Conservation (phyloP, 208 protist species). For the Leishmania gerbilli region DNA sequence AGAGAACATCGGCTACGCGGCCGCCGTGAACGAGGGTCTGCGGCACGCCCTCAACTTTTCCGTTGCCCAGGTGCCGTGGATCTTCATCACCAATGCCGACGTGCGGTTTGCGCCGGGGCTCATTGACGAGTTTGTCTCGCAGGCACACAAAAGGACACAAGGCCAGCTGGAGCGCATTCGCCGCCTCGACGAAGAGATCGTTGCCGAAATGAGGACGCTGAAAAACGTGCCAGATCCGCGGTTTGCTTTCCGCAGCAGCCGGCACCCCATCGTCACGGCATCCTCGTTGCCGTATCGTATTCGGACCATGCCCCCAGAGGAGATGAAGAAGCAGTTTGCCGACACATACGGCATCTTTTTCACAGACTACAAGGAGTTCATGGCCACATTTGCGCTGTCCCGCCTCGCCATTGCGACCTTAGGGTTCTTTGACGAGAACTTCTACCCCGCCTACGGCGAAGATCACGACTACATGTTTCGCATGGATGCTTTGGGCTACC, state of each 20-base stretch:
- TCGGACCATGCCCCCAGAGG: constrained; percentile 21
- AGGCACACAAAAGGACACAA: constrained; percentile 2
- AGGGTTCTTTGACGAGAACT: constrained; percentile 64
- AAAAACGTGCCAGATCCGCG: constrained; percentile 2
- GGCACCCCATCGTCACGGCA: constrained; percentile 26
- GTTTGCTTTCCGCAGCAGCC: constrained; percentile 21
- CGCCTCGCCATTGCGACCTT: constrained; percentile 46
- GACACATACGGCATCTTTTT: constrained; percentile 39
- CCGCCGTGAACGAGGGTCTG: constrained; percentile 39
- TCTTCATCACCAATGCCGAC: constrained; percentile 44
- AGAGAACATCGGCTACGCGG: constrained; percentile 33
- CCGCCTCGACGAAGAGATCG: constrained; percentile 20
- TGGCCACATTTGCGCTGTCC: constrained; percentile 39
- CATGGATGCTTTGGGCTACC: constrained; percentile 31
- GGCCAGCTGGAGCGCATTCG: constrained; percentile 9
- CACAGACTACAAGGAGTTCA: constrained; percentile 4
- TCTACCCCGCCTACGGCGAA: constrained; percentile 56
- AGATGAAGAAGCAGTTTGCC: constrained; percentile 22
- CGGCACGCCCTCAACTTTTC: constrained; percentile 22
- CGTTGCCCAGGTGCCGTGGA: constrained; percentile 35
- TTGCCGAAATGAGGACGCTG: constrained; percentile 7
- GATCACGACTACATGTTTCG: constrained; percentile 50
- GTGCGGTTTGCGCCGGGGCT: constrained; percentile 28
- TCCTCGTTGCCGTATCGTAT: constrained; percentile 47
- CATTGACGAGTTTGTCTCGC: constrained; percentile 19